These are phyloP conservation scores for Solanum stenotomum DNA, from an alignment of 257 asterid species.

Conservation along the genomic window DNA sequence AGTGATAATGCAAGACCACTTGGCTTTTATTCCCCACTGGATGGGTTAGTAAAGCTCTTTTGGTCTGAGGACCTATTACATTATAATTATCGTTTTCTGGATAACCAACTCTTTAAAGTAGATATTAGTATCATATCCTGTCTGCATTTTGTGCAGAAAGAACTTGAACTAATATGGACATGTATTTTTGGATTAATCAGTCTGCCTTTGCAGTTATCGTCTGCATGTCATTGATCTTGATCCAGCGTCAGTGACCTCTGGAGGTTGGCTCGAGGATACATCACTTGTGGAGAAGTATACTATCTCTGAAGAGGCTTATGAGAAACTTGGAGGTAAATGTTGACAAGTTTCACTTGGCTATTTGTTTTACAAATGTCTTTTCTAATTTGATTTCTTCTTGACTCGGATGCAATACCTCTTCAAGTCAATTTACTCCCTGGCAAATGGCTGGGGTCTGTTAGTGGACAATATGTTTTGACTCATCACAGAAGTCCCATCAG, in stretches of 20 bases:
- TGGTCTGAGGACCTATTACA: background rate
- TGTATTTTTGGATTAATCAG: background rate
- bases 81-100: background rate
- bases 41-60: conserved; percentile 44
- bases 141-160: background rate
- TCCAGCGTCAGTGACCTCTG: conserved; percentile 88
- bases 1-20: conserved; percentile 51
- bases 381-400: background rate
- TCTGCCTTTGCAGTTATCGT: conserved; percentile 46
- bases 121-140: background rate
- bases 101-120: background rate
- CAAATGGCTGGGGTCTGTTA: background rate
- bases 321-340: conserved; percentile 62
- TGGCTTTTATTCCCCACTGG: conserved; percentile 85
- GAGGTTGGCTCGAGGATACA: conserved; percentile 97
- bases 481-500: background rate
- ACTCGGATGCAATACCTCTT: background rate
- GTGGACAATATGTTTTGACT: background rate
- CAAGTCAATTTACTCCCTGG: background rate
- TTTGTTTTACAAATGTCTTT: background rate
- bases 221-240: conserved; percentile 79
- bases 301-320: conserved; percentile 89
- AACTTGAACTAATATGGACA: background rate
- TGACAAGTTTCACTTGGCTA: background rate
- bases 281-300: conserved; percentile 93